Evolutionary conservation across 1,139 yeast genomes (phyloP).

Genomic region (Suhomyces ambrosiae): DNA sequence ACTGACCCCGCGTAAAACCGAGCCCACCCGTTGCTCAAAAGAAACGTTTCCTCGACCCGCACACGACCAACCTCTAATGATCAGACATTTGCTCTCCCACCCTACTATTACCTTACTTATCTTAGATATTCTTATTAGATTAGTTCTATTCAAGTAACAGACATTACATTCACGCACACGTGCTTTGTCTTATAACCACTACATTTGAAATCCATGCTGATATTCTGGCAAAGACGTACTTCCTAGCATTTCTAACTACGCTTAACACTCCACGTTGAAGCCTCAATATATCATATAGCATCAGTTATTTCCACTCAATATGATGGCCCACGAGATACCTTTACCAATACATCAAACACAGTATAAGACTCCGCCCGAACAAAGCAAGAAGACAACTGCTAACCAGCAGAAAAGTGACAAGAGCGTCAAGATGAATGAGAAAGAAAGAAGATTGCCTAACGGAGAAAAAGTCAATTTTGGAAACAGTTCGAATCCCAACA

Average conservation of each 20-base stretch:
- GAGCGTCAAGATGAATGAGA: conserved; percentile 18
- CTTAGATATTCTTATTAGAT: not conserved
- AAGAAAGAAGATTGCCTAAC: conserved; percentile 39
- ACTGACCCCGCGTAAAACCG: conserved; percentile 3
- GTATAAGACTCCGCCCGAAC: conserved; percentile 11
- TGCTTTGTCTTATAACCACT: not conserved
- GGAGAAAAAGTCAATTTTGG: conserved; percentile 49
- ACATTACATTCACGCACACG: not conserved
- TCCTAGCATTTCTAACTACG: not conserved
- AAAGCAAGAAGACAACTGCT: conserved; percentile 1
- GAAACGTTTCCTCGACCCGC: conserved; percentile 6
- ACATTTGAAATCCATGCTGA: not conserved
- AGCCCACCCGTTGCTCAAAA: conserved; percentile 1
- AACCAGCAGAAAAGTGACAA: conserved; percentile 13
- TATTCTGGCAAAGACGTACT: not conserved
- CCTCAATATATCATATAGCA: conserved; percentile 7
- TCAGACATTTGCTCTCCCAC: conserved; percentile 1
- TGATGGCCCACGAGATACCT: conserved; percentile 48
- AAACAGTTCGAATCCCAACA: conserved; percentile 17
- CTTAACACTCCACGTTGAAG: conserved; percentile 7
- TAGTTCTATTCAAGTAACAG: not conserved
- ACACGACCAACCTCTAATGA: conserved; percentile 5
- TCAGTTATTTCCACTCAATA: conserved; percentile 17
- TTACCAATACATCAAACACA: conserved; percentile 24
- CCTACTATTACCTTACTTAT: not conserved